Evolutionary conservation across 768 basidiomycete species (phyloP).

Genomic region (Lepiota venenata): DNA sequence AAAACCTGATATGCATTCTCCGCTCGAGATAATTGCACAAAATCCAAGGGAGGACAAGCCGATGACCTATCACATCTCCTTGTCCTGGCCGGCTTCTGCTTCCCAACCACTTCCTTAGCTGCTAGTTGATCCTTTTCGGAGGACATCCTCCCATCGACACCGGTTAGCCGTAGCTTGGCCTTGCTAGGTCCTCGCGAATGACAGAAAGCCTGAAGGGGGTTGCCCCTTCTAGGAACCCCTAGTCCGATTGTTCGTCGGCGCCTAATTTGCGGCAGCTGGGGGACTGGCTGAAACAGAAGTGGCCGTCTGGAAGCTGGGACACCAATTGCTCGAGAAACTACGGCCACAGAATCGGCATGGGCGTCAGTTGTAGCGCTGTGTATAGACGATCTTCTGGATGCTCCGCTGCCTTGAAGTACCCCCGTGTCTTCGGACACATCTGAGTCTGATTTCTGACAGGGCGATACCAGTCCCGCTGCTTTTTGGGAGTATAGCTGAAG

Average conservation of each 20-base stretch:
- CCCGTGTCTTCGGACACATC: too few species aligned
- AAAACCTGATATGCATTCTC: slow-evolving; percentile 21
- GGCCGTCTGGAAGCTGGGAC: slow-evolving; percentile 6
- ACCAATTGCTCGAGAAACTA: slow-evolving; percentile 15
- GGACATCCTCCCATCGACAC: neutral
- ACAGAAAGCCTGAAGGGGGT: neutral
- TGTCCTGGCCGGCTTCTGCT: slow-evolving; percentile 1
- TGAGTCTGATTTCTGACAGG: neutral
- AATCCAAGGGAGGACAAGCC: slow-evolving; percentile 23
- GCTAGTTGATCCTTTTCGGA: too few species aligned
- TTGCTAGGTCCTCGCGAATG: neutral
- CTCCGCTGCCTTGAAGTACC: neutral
- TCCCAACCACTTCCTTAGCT: neutral
- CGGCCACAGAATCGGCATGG: slow-evolving; percentile 27
- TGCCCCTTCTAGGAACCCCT: neutral
- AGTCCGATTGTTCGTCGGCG: neutral
- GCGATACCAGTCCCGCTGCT: neutral
- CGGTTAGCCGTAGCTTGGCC: neutral
- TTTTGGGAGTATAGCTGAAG: neutral
- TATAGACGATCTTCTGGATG: slow-evolving; percentile 27
- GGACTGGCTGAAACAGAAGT: slow-evolving; percentile 14
- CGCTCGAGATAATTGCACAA: slow-evolving; percentile 26
- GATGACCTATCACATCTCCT: neutral
- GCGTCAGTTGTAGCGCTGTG: slow-evolving; percentile 33
- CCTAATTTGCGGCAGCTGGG: neutral